These are phyloP conservation scores for Aspergillus saccharolyticus DNA, from an alignment of 495 filamentous ascomycete species.

Conservation along the genomic window DNA sequence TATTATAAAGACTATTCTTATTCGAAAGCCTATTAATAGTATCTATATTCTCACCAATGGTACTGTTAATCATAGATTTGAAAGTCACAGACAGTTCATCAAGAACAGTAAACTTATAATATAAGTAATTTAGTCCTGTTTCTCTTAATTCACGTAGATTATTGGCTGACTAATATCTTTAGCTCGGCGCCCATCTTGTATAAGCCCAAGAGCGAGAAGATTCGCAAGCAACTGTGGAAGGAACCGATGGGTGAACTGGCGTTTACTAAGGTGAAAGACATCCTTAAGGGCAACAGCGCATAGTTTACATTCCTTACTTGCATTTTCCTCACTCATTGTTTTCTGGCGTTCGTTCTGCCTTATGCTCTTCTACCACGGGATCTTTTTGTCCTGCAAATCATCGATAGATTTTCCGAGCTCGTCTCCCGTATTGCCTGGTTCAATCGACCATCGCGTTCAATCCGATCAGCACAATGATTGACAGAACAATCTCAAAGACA, in stretches of 20 bases:
- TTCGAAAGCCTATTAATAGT: slow-evolving; percentile 7
- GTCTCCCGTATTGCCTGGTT: too few relatives aligned
- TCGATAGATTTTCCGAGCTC: too few relatives aligned
- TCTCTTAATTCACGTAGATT: background rate
- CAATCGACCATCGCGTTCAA: too few relatives aligned
- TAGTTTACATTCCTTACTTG: too few relatives aligned
- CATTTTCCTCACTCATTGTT: background rate
- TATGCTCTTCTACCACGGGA: too few relatives aligned
- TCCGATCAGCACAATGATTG: too few relatives aligned
- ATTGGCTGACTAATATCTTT: too few relatives aligned
- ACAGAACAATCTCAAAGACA: too few relatives aligned
- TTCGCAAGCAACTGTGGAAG: slow-evolving; percentile 5
- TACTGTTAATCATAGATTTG: slow-evolving; percentile 7
- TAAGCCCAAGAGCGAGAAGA: slow-evolving; percentile 1
- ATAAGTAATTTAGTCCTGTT: slow-evolving; percentile 8
- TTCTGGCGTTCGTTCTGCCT: background rate
- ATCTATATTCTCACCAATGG: slow-evolving; percentile 14
- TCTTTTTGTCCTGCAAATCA: too few relatives aligned
- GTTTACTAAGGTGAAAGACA: slow-evolving; percentile 4
- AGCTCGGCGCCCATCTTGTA: slow-evolving; percentile 10
- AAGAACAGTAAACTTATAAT: slow-evolving; percentile 10
- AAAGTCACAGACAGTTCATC: slow-evolving; percentile 15
- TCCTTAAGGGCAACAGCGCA: background rate
- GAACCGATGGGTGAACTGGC: slow-evolving; percentile 8
- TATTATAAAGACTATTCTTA: slow-evolving; percentile 2